phyloP scores from a whole-genome alignment of 2,329 filamentous ascomycete species.

The Clarireedia paspali region DNA sequence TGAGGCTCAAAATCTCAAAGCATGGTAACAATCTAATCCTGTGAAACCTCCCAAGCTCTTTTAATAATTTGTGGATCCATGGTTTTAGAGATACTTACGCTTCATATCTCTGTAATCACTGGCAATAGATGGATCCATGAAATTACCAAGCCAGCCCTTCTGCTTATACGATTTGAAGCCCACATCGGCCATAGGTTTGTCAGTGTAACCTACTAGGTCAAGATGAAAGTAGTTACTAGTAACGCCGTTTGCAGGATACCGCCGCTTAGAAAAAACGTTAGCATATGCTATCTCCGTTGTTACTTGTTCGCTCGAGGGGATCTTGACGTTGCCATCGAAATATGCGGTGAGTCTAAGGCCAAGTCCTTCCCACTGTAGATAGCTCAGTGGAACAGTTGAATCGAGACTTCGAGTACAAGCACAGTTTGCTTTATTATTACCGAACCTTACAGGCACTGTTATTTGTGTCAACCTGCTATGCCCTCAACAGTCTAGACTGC shows the following conservation, averaged over 20 bases:
- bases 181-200: conserved; percentile 1
- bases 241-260: conserved; percentile 6
- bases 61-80: neutral
- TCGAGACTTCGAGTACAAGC: no score
- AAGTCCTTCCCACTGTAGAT: no score
- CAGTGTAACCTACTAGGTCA: conserved; percentile 5
- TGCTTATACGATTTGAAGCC: neutral
- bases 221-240: conserved; percentile 1
- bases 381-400: no score
- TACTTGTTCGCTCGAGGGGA: neutral
- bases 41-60: neutral
- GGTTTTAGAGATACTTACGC: neutral
- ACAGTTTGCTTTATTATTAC: no score
- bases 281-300: conserved; percentile 2
- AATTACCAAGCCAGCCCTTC: neutral
- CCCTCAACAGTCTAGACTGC: no score
- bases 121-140: neutral
- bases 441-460: no score
- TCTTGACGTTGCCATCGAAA: conserved; percentile 1
- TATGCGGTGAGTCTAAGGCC: neutral
- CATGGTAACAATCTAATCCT: no score
- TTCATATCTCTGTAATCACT: neutral
- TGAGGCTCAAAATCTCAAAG: no score
- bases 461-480: no score
- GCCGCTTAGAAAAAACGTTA: conserved; percentile 2